Evolutionary conservation across 169 alveolate species (phyloP).

Genomic region (Besnoitia besnoiti): DNA sequence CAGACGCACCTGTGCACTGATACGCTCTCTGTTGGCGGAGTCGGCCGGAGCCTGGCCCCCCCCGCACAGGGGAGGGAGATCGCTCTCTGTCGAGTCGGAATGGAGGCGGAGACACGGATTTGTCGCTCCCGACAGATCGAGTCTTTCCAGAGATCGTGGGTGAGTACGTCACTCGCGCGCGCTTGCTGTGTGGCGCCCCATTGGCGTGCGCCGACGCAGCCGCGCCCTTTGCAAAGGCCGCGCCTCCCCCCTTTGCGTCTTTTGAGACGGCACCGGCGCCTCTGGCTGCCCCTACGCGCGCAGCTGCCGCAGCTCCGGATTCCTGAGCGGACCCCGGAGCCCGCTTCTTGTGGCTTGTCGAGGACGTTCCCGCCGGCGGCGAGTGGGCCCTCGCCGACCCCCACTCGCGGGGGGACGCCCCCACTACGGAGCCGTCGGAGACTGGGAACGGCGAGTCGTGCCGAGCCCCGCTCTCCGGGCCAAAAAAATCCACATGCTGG

Average conservation of each 20-base stretch:
- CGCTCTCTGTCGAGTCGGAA: neutral
- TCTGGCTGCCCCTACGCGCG: conserved; percentile 41
- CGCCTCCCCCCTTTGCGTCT: neutral
- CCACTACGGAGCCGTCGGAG: conserved; percentile 2
- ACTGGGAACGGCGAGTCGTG: neutral
- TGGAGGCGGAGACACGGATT: neutral
- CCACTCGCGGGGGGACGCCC: neutral
- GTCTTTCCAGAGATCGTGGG: neutral
- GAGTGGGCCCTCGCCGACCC: neutral
- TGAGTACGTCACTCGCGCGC: neutral
- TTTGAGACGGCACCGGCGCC: conserved; percentile 46
- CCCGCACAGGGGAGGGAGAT: neutral
- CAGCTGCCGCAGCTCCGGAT: conserved; percentile 43
- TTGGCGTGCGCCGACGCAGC: neutral
- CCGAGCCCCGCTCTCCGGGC: neutral
- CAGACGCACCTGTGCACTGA: neutral
- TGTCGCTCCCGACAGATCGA: neutral
- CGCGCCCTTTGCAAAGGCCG: neutral
- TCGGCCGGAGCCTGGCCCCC: conserved; percentile 6
- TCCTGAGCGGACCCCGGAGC: conserved; percentile 9
- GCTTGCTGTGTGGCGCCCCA: neutral
- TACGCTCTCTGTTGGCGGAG: neutral
- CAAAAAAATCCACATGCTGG: neutral
- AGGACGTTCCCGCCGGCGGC: conserved; percentile 9
- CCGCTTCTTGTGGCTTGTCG: conserved; percentile 44